A percentile compares a stretch with the other conserved stretches of the same genome.
These are phyloP conservation scores for Quercus variabilis DNA, from an alignment of 306 rosid genomes.

Conservation along the genomic window DNA sequence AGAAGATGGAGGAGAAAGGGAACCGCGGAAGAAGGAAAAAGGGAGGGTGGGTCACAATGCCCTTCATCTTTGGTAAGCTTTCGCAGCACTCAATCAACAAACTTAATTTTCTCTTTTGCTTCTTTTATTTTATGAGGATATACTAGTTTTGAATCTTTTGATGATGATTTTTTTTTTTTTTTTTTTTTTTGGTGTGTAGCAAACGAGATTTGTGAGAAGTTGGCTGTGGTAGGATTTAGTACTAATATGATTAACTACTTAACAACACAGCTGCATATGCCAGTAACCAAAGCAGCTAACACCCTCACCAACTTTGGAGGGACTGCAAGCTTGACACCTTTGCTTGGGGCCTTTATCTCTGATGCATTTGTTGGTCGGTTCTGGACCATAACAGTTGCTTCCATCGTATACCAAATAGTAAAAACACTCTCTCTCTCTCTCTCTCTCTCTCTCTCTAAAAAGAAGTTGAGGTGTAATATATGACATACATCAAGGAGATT, in stretches of 20 bases:
- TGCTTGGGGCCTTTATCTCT: conserved; percentile 88
- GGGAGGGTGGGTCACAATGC: conserved; percentile 90
- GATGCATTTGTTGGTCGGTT: conserved; percentile 81
- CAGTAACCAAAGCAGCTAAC: conserved; percentile 86
- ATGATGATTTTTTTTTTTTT: neutral
- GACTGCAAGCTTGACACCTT: conserved; percentile 85
- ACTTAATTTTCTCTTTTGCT: neutral
- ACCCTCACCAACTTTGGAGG: conserved; percentile 82
- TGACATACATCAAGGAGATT: no score
- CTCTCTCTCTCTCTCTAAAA: neutral
- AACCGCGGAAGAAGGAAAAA: conserved; percentile 39
- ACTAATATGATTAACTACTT: conserved; percentile 88
- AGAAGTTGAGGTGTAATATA: no score
- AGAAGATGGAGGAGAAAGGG: conserved; percentile 37
- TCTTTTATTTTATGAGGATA: neutral
- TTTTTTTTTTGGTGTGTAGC: conserved; percentile 29
- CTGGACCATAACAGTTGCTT: conserved; percentile 70
- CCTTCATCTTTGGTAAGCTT: conserved; percentile 84
- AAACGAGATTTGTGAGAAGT: conserved; percentile 80
- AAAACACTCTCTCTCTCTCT: conserved; percentile 4
- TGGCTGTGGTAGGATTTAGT: conserved; percentile 88
- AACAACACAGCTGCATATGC: conserved; percentile 80
- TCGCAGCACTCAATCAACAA: neutral
- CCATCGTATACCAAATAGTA: conserved; percentile 72
- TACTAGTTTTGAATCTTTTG: neutral